Percentiles rank a stretch among this genome's conserved stretches.
These are phyloP conservation scores for Botrytis paeoniae DNA, from an alignment of 2,329 filamentous ascomycete genomes.

Conservation along the genomic window DNA sequence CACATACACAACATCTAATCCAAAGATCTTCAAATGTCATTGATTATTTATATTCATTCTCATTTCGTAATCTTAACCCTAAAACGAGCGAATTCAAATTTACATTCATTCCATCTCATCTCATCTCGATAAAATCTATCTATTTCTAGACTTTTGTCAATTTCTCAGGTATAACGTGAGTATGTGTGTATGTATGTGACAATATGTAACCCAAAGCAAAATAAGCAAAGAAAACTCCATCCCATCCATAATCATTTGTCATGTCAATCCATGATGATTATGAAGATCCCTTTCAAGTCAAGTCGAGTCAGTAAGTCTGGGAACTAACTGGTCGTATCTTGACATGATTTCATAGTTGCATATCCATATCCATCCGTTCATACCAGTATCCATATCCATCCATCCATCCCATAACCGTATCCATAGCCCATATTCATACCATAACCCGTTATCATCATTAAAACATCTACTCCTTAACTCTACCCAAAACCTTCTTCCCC, in stretches of 20 bases:
- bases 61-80: no score
- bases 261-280: not conserved
- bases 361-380: not conserved
- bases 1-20: no score
- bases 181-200: not conserved
- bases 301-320: not conserved
- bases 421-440: not conserved
- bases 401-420: not conserved
- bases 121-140: not conserved
- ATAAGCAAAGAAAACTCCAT: not conserved
- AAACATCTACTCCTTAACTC: conserved; percentile 4
- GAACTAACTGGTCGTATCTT: not conserved
- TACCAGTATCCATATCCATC: not conserved
- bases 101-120: not conserved
- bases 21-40: no score
- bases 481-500: conserved; percentile 12
- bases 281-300: not conserved
- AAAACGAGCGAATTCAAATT: no score
- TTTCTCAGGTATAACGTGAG: not conserved
- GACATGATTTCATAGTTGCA: not conserved
- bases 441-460: not conserved
- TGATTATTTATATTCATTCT: no score
- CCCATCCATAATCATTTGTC: not conserved
- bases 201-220: not conserved
- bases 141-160: not conserved